Percentiles rank a stretch among this genome's conserved stretches.
Evolutionary conservation across 2,329 filamentous ascomycete genomes (phyloP).

Genomic region (Chrysoporthe puriensis): DNA sequence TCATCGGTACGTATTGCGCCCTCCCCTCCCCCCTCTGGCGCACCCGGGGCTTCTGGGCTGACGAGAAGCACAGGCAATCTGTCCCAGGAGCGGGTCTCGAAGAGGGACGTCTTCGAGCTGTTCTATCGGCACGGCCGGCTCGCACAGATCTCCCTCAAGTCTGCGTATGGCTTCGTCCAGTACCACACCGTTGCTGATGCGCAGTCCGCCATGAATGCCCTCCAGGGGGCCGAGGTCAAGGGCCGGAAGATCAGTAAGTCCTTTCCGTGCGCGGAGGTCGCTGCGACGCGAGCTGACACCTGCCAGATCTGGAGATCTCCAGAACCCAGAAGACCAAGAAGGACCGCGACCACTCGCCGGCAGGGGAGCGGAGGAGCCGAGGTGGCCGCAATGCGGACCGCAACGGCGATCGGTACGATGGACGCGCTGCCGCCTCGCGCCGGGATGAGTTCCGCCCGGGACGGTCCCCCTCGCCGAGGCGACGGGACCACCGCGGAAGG

Average conservation of each 20-base stretch:
- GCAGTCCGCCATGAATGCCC: constrained; percentile 70
- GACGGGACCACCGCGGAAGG: constrained; percentile 57
- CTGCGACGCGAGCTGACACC: constrained; percentile 35
- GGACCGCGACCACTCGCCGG: constrained; percentile 58
- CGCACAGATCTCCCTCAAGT: constrained; percentile 94
- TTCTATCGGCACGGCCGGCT: constrained; percentile 85
- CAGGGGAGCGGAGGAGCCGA: constrained; percentile 49
- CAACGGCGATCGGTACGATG: constrained; percentile 53
- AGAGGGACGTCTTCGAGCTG: constrained; percentile 88
- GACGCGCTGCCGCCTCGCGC: constrained; percentile 48
- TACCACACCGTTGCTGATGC: constrained; percentile 81
- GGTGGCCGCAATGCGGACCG: constrained; percentile 49
- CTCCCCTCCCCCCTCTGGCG: neutral
- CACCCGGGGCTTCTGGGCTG: neutral
- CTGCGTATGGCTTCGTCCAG: constrained; percentile 95
- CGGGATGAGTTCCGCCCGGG: constrained; percentile 67
- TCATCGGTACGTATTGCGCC: constrained; percentile 68
- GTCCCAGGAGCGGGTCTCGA: constrained; percentile 89
- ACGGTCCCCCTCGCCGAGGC: constrained; percentile 61
- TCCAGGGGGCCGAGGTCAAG: constrained; percentile 81
- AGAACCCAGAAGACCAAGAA: constrained; percentile 79
- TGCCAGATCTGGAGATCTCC: constrained; percentile 82
- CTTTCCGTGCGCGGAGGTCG: neutral
- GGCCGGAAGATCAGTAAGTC: constrained; percentile 91
- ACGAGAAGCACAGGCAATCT: constrained; percentile 71